phyloP scores from a whole-genome alignment of 305 asterid species.

The Coffea humblotiana region DNA sequence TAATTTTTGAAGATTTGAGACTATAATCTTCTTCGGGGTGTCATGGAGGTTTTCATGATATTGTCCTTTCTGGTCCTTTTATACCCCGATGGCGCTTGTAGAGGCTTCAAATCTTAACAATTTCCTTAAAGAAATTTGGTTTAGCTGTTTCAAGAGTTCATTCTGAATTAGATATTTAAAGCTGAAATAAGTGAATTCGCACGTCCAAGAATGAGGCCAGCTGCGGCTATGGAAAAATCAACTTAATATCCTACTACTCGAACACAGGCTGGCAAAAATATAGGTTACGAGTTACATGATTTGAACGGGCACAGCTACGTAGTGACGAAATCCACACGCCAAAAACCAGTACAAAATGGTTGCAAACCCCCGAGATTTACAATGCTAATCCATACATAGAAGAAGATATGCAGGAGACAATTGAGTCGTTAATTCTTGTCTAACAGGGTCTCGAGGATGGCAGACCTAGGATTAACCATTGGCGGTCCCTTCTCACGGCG shows the following conservation, averaged over 20 bases:
- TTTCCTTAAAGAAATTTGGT: background rate
- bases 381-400: background rate
- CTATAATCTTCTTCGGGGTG: too few relatives aligned
- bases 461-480: conserved; percentile 76
- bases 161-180: background rate
- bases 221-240: background rate
- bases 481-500: conserved; percentile 83
- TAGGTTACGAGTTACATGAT: background rate
- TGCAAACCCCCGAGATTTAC: background rate
- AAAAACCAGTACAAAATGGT: background rate
- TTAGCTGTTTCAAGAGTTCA: background rate
- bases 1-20: background rate
- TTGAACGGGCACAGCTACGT: background rate
- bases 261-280: background rate
- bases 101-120: background rate
- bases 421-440: conserved; percentile 31
- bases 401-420: conserved; percentile 5
- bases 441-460: conserved; percentile 49
- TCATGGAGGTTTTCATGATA: background rate
- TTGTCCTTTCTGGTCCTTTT: background rate
- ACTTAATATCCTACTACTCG: background rate
- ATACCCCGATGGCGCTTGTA: background rate
- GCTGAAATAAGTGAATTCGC: background rate
- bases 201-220: too few relatives aligned
- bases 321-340: background rate